A percentile compares a stretch with the other conserved stretches of the same genome.
Evolutionary conservation across 2,329 filamentous ascomycete genomes (phyloP).

Genomic region (Epichloe festucae): DNA sequence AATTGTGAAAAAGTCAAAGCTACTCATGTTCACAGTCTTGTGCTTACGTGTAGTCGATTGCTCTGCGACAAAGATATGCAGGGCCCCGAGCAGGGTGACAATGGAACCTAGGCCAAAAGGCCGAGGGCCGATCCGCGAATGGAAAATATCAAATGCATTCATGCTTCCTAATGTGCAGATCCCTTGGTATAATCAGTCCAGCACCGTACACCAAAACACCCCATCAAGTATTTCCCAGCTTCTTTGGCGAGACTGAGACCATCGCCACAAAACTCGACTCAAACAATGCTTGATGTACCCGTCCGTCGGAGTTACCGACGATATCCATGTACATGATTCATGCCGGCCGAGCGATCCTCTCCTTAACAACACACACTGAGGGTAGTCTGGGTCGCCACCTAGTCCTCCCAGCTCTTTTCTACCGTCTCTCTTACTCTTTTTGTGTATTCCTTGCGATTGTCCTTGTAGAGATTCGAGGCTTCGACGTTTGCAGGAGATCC

Average conservation of each 20-base stretch:
- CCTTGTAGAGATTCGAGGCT: constrained; percentile 95
- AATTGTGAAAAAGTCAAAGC: too few species aligned
- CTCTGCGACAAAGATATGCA: neutral
- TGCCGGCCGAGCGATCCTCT: neutral
- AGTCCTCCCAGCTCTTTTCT: constrained; percentile 99
- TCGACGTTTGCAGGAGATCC: constrained; percentile 96
- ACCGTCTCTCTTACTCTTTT: constrained; percentile 89
- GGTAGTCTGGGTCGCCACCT: constrained; percentile 6
- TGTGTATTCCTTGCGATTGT: constrained; percentile 93
- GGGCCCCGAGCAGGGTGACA: neutral
- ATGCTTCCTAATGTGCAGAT: constrained; percentile 5
- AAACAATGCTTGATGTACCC: neutral
- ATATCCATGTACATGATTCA: neutral
- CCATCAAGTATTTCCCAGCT: constrained; percentile 6
- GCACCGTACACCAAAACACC: constrained; percentile 22
- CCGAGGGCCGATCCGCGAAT: neutral
- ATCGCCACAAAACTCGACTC: neutral
- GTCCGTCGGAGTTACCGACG: neutral
- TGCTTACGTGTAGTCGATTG: too few species aligned
- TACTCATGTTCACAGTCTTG: too few species aligned
- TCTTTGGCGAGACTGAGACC: neutral
- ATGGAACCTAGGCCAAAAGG: neutral
- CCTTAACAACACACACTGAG: neutral
- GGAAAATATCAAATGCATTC: constrained; percentile 3
- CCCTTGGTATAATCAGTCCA: constrained; percentile 21